A percentile compares a stretch with the other conserved stretches of the same genome.
phyloP scores from a whole-genome alignment of 2,329 filamentous ascomycete species.

The Hypomyces perniciosus region DNA sequence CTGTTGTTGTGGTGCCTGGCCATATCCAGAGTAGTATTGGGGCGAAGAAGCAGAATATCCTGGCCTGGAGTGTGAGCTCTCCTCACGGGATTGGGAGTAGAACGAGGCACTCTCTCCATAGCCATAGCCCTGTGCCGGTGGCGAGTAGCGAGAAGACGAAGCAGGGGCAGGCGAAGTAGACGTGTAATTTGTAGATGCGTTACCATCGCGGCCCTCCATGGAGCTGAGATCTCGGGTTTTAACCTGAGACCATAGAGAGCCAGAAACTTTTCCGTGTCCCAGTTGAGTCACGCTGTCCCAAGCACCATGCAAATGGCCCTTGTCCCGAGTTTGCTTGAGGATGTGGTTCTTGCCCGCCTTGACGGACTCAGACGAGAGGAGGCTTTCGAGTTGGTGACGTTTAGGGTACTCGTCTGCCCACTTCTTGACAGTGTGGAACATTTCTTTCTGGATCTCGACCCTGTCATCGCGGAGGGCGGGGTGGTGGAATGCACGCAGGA shows the following conservation, averaged over 20 bases:
- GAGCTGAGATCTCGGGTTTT: slow-evolving; percentile 51
- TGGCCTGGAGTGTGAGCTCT: slow-evolving; percentile 18
- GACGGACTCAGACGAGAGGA: slow-evolving; percentile 81
- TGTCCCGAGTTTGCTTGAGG: slow-evolving; percentile 29
- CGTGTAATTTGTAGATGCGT: slow-evolving; percentile 30
- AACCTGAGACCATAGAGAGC: slow-evolving; percentile 57
- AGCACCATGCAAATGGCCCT: slow-evolving; percentile 37
- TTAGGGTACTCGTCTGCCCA: slow-evolving; percentile 71
- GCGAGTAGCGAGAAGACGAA: slow-evolving; percentile 24
- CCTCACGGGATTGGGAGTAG: slow-evolving; percentile 8
- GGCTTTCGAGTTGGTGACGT: slow-evolving; percentile 60
- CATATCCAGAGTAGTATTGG: slow-evolving; percentile 29
- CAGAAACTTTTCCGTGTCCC: slow-evolving; percentile 53
- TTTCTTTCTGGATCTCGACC: slow-evolving; percentile 74
- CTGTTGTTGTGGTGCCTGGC: slow-evolving; percentile 21
- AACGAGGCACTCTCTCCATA: slow-evolving; percentile 34
- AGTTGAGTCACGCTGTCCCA: slow-evolving; percentile 36
- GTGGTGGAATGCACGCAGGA: slow-evolving; percentile 82
- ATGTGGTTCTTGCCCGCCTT: slow-evolving; percentile 76
- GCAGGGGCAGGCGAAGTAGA: slow-evolving; percentile 35
- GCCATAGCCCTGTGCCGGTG: slow-evolving; percentile 32
- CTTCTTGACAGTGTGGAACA: slow-evolving; percentile 79
- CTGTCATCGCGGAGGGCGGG: slow-evolving; percentile 71
- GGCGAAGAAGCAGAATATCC: slow-evolving; percentile 29
- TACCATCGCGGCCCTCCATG: slow-evolving; percentile 44